Base-by-base conservation (phyloP, 352 stramenopile species). In the Phytopythium chamaehyphon region DNA sequence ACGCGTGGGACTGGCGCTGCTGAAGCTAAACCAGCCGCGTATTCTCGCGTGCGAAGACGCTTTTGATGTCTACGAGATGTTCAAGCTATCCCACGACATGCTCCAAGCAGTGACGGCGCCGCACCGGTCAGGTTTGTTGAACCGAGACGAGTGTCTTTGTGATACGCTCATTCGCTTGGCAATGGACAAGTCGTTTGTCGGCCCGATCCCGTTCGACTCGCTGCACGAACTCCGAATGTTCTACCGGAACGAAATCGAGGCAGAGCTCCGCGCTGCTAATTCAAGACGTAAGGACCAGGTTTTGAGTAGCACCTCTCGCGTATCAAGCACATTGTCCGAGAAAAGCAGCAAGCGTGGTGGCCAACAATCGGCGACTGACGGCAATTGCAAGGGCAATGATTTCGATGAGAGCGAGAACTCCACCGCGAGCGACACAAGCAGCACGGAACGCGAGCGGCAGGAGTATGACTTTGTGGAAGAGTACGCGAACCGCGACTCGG, bases 401-500 rank as follows among this genome's bases (percentile, higher is more conserved):
- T 18, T 23, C 45, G 55, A 73, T 19, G 19, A 61, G 1, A 46
- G 64, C 44, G 59, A 69, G 18, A 43, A 61, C n/a, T 47, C 55
- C n/a, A 64, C 42, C 47, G 54, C 58, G 47, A 61, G 46, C 45
- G 55, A 60, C 47, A 37, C 61, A 22, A 43, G 39, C 22, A 61
- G 52, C 19, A 55, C 55, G 42, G 69, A 82, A 23, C 62, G 64
- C 40, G 62, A 44, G 2, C 54, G 80, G 54, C 62, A 68, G 47
- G 80, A 91, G 58, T 90, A 91, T 57, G 83, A 93, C 48, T 90
- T 91, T 57, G 63, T 91, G 21, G 80, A 93, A 23, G 83, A 91
- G 47, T 88, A 77, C 45, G 31, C 45, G 3, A 57, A 64, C 40
- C 67, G 57, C 46, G 66, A 74, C 22, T 63, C 70, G 4, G 82